Percentiles rank a stretch among this genome's conserved stretches.
Evolutionary conservation across 2,329 filamentous ascomycete species (phyloP).

Genomic region (Clonostachys sp.): DNA sequence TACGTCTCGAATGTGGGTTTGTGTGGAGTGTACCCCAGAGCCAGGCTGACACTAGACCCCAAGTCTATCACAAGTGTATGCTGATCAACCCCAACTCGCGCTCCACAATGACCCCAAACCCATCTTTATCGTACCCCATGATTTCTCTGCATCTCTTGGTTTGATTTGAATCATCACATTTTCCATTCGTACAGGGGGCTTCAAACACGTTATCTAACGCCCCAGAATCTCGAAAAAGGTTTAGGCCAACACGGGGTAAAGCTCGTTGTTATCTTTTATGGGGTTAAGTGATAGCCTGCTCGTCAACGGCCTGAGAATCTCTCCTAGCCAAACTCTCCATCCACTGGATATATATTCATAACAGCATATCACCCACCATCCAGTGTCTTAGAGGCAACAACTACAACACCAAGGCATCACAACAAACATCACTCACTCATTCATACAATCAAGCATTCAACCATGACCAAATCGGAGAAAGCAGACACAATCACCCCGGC

Average conservation of each 20-base stretch:
- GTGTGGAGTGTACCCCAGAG: background rate
- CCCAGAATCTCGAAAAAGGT: too few species aligned
- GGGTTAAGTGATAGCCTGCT: too few species aligned
- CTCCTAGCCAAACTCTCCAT: too few species aligned
- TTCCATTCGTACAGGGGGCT: background rate
- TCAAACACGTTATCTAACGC: too few species aligned
- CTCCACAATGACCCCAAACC: too few species aligned
- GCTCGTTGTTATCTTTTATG: too few species aligned
- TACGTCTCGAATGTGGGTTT: background rate
- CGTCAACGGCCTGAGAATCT: too few species aligned
- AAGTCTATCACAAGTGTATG: too few species aligned
- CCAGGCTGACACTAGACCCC: background rate
- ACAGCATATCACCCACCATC: background rate
- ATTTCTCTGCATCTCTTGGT: background rate
- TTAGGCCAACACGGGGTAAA: too few species aligned
- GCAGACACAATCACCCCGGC: constrained; percentile 3
- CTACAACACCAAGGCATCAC: background rate
- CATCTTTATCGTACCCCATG: too few species aligned
- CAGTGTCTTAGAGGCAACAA: background rate
- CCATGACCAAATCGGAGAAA: background rate
- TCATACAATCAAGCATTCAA: background rate
- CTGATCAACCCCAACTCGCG: too few species aligned
- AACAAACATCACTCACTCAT: background rate
- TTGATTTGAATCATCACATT: background rate
- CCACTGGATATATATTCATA: background rate